Percentiles rank a stretch among this genome's conserved stretches.
Evolutionary conservation across 2,329 filamentous ascomycete species (phyloP).

Genomic region (Penicillium sp.): DNA sequence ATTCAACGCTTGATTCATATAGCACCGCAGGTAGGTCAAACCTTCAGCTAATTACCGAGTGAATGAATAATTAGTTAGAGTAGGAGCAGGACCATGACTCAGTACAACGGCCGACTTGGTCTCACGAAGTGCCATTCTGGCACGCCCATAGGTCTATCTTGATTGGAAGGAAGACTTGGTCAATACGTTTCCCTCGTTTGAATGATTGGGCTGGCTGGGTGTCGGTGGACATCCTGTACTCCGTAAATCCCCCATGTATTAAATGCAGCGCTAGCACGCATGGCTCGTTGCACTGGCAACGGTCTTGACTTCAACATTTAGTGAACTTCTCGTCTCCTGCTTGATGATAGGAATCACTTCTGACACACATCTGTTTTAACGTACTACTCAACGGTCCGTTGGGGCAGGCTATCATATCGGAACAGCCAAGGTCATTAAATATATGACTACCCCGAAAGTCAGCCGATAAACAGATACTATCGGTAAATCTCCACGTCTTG

Average conservation of each 20-base stretch:
- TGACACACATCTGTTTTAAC: neutral
- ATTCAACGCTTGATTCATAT: neutral
- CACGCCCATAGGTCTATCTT: neutral
- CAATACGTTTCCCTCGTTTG: neutral
- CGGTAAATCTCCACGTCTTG: neutral
- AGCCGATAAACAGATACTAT: neutral
- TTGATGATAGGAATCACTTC: neutral
- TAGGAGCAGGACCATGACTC: neutral
- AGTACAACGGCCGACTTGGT: neutral
- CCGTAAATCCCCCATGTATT: neutral
- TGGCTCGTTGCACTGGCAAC: neutral
- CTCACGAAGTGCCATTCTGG: neutral
- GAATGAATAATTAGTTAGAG: no score
- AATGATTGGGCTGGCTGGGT: neutral
- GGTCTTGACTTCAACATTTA: neutral
- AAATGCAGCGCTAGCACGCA: neutral
- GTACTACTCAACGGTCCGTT: neutral
- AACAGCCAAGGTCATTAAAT: neutral
- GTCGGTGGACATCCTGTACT: neutral
- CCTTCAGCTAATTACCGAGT: no score
- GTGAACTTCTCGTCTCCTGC: neutral
- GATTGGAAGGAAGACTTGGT: neutral
- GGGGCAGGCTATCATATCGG: neutral
- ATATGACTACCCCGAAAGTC: neutral
- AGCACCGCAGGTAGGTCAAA: neutral